These are phyloP conservation scores for Austroboletus niveus DNA, from an alignment of 1,284 basidiomycete species.

Conservation along the genomic window DNA sequence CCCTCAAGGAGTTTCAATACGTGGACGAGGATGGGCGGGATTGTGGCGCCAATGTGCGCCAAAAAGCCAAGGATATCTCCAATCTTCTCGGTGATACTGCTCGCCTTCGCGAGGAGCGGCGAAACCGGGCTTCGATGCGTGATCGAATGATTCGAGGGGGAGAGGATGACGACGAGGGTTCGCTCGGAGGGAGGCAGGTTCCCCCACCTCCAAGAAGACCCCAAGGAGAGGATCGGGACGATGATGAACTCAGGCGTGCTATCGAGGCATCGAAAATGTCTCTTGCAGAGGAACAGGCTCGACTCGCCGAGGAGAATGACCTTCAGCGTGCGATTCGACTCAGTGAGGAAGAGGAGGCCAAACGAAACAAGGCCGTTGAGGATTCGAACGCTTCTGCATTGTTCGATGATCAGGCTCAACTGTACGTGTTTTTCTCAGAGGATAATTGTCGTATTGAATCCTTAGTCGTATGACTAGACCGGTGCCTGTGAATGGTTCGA, in stretches of 20 bases:
- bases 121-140: slow-evolving; percentile 62
- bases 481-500: slow-evolving; percentile 34
- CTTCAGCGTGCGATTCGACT: slow-evolving; percentile 75
- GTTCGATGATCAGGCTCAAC: slow-evolving; percentile 83
- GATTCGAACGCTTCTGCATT: slow-evolving; percentile 74
- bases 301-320: slow-evolving; percentile 72
- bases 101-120: slow-evolving; percentile 84
- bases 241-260: slow-evolving; percentile 79
- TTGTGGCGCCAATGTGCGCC: slow-evolving; percentile 96
- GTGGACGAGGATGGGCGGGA: slow-evolving; percentile 96
- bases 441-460: slow-evolving; percentile 7
- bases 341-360: slow-evolving; percentile 86
- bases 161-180: slow-evolving; percentile 53
- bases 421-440: slow-evolving; percentile 41
- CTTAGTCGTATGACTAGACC: slow-evolving; percentile 26
- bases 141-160: slow-evolving; percentile 85
- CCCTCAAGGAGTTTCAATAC: slow-evolving; percentile 98
- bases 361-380: slow-evolving; percentile 66
- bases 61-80: slow-evolving; percentile 99
- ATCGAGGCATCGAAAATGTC: slow-evolving; percentile 86
- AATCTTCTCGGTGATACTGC: slow-evolving; percentile 91
- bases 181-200: slow-evolving; percentile 26
- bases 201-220: slow-evolving; percentile 33
- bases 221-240: slow-evolving; percentile 52
- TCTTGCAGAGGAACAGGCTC: slow-evolving; percentile 72